phyloP scores from a whole-genome alignment of 2,329 filamentous ascomycete genomes.

The Tolypocladium sp. region DNA sequence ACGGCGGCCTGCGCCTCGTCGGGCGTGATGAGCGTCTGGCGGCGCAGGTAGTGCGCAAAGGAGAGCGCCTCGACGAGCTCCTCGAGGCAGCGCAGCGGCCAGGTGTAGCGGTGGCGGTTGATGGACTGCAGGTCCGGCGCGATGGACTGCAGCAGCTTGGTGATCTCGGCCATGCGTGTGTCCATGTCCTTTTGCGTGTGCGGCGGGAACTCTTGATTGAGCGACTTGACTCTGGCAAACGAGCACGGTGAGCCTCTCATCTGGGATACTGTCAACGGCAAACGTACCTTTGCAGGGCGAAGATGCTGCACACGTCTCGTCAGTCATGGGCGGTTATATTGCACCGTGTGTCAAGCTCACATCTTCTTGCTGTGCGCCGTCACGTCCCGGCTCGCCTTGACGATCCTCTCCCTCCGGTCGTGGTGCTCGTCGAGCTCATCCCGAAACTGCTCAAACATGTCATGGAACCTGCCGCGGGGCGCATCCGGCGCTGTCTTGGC shows the following conservation, averaged over 20 bases:
- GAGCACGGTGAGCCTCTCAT: neutral
- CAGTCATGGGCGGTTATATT: neutral
- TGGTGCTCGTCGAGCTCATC: slow-evolving; percentile 89
- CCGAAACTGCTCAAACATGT: slow-evolving; percentile 81
- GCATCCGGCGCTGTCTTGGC: slow-evolving; percentile 26
- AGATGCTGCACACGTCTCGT: slow-evolving; percentile 20
- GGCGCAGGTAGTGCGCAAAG: slow-evolving; percentile 79
- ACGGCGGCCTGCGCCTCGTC: slow-evolving; percentile 46
- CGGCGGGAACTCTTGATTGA: slow-evolving; percentile 54
- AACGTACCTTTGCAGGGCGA: slow-evolving; percentile 27
- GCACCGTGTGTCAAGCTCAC: slow-evolving; percentile 35
- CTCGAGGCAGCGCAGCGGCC: slow-evolving; percentile 77
- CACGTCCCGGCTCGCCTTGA: slow-evolving; percentile 86
- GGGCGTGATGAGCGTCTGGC: slow-evolving; percentile 63
- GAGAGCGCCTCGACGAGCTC: slow-evolving; percentile 90
- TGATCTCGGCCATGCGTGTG: slow-evolving; percentile 61
- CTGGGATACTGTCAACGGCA: neutral
- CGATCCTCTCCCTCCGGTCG: slow-evolving; percentile 79
- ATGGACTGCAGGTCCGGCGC: slow-evolving; percentile 66
- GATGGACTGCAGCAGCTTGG: slow-evolving; percentile 57
- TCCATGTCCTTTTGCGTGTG: slow-evolving; percentile 63
- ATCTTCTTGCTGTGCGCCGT: slow-evolving; percentile 96
- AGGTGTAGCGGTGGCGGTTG: slow-evolving; percentile 74
- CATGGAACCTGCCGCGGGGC: slow-evolving; percentile 39
- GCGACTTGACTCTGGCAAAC: slow-evolving; percentile 48